Evolutionary conservation across 1,139 yeast species (phyloP).

Genomic region (Ogataea hybrid): DNA sequence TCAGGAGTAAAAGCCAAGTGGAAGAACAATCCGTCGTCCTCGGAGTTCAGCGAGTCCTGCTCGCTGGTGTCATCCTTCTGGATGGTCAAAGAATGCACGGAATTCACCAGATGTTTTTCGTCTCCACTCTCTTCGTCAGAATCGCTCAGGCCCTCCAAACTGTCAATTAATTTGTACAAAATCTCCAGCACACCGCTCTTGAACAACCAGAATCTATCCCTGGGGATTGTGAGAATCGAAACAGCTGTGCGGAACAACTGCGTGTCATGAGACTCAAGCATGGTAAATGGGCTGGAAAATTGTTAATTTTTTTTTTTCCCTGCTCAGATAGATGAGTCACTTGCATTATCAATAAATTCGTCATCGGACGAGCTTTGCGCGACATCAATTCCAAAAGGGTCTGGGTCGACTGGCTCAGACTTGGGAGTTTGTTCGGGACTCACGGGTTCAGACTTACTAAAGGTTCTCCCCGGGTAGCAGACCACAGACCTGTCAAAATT

Average conservation of each 20-base stretch:
- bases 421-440: too few relatives aligned
- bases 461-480: slow-evolving; percentile 31
- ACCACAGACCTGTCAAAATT: slow-evolving; percentile 17
- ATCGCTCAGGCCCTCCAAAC: slow-evolving; percentile 19
- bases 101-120: slow-evolving; percentile 11
- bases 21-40: slow-evolving; percentile 40
- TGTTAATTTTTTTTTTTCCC: slow-evolving; percentile 1
- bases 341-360: slow-evolving; percentile 3
- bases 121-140: slow-evolving; percentile 17
- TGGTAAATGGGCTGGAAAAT: neutral
- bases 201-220: slow-evolving; percentile 51
- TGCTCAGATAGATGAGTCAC: slow-evolving; percentile 6
- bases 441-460: neutral
- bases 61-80: slow-evolving; percentile 4
- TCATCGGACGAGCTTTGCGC: slow-evolving; percentile 6
- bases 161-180: slow-evolving; percentile 30
- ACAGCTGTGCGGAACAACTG: slow-evolving; percentile 45
- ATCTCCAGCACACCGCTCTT: slow-evolving; percentile 45
- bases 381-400: slow-evolving; percentile 9
- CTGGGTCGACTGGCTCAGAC: neutral
- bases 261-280: slow-evolving; percentile 39
- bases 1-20: slow-evolving; percentile 53
- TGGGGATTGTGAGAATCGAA: slow-evolving; percentile 47
- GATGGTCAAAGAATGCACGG: slow-evolving; percentile 14
- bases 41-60: slow-evolving; percentile 8